Conservation (phyloP, 1,139 yeast genomes). For the Yarrowia galli region DNA sequence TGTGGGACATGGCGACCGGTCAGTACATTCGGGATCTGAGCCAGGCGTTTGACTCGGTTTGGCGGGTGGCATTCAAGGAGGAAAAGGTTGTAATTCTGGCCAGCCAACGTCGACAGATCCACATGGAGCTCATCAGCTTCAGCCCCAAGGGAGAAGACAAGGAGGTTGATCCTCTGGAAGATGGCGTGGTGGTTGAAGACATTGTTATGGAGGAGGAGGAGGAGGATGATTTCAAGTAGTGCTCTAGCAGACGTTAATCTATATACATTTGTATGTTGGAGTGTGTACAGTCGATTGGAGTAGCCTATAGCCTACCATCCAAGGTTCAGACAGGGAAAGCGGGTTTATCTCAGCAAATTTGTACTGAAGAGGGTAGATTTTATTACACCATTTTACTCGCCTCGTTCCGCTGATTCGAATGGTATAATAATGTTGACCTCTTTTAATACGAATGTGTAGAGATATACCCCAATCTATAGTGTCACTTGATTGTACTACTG, state of each 20-base stretch:
- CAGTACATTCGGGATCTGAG: slow-evolving; percentile 55
- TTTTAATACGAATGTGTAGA: too few species aligned
- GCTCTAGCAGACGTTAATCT: slow-evolving; percentile 17
- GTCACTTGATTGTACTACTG: too few species aligned
- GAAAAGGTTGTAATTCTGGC: slow-evolving; percentile 55
- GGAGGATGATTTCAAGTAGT: slow-evolving; percentile 7
- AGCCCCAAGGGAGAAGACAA: slow-evolving; percentile 42
- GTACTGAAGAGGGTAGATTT: too few species aligned
- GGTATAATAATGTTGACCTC: too few species aligned
- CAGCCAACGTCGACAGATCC: slow-evolving; percentile 49
- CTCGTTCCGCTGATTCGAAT: too few species aligned
- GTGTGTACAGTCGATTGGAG: too few species aligned
- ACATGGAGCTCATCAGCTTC: slow-evolving; percentile 53
- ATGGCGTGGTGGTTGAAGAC: slow-evolving; percentile 14
- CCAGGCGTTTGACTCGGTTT: slow-evolving; percentile 52
- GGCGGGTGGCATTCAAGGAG: slow-evolving; percentile 55
- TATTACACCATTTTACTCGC: too few species aligned
- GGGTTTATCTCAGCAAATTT: too few species aligned
- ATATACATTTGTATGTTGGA: neutral
- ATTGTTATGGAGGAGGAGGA: slow-evolving; percentile 29
- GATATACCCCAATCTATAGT: too few species aligned
- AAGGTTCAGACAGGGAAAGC: too few species aligned
- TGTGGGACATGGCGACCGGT: slow-evolving; percentile 89
- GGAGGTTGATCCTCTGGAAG: slow-evolving; percentile 30
- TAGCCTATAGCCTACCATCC: too few species aligned